These are phyloP conservation scores for Euphorbia corollata DNA, from an alignment of 441 rosid genomes.

Conservation along the genomic window DNA sequence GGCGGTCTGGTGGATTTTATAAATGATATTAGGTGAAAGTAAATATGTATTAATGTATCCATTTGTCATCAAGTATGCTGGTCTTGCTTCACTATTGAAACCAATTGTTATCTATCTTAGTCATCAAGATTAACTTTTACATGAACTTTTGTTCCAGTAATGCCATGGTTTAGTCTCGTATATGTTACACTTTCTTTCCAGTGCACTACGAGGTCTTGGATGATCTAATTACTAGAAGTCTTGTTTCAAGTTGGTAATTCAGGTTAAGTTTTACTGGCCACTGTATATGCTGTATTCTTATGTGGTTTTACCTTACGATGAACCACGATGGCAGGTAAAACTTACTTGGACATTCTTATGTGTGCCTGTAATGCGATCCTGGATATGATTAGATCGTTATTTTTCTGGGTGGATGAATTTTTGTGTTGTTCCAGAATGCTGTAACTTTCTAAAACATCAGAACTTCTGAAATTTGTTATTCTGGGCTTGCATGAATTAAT, in stretches of 20 bases:
- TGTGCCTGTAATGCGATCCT: neutral
- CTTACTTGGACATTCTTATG: no score
- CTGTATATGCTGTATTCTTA: no score
- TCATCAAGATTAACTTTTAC: neutral
- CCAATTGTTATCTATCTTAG: no score
- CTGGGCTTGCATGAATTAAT: neutral
- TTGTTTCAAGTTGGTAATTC: no score
- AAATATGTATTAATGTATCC: neutral
- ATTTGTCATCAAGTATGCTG: neutral
- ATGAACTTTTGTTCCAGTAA: neutral
- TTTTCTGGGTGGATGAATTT: neutral
- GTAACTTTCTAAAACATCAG: neutral
- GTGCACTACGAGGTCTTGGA: neutral
- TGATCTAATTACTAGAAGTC: neutral
- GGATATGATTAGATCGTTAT: neutral
- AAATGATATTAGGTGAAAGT: constrained; percentile 1
- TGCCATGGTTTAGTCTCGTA: no score
- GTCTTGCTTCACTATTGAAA: no score
- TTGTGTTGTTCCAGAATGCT: neutral
- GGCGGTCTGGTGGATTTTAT: neutral
- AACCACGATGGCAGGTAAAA: no score
- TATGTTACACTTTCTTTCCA: neutral
- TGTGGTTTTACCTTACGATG: no score
- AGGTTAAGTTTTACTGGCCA: no score
- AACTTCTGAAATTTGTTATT: neutral